These are phyloP conservation scores for Paecilomyces sp. DNA, from an alignment of 2,329 filamentous ascomycete genomes.

Conservation along the genomic window DNA sequence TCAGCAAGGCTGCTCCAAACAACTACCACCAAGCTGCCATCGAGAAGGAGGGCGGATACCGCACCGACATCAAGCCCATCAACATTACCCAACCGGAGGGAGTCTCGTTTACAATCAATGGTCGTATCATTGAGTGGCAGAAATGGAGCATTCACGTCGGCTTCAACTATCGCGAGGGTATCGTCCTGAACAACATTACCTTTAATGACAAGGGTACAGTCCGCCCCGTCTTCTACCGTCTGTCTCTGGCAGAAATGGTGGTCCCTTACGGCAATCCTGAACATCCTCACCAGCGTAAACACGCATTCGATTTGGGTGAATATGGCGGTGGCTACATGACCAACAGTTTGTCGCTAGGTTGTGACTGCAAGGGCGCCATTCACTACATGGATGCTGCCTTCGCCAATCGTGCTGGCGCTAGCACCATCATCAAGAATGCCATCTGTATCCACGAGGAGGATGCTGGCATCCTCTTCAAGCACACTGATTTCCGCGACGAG, in stretches of 20 bases:
- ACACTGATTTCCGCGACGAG: conserved; percentile 87
- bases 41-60: conserved; percentile 66
- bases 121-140: conserved; percentile 74
- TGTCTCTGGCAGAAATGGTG: conserved; percentile 90
- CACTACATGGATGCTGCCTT: conserved; percentile 88
- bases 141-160: conserved; percentile 91
- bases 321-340: conserved; percentile 45
- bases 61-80: conserved; percentile 75
- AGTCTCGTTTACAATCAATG: conserved; percentile 73
- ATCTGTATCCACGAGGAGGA: conserved; percentile 96
- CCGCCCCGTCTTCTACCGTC: conserved; percentile 76
- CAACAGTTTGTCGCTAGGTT: conserved; percentile 39
- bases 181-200: conserved; percentile 82
- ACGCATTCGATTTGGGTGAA: conserved; percentile 42
- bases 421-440: conserved; percentile 81
- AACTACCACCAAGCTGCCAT: conserved; percentile 75
- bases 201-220: conserved; percentile 77
- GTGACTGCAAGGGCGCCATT: conserved; percentile 75
- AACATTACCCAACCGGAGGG: conserved; percentile 84
- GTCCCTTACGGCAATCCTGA: conserved; percentile 60
- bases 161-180: conserved; percentile 90
- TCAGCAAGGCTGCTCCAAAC: conserved; percentile 64
- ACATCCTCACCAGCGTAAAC: conserved; percentile 43
- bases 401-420: conserved; percentile 67
- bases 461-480: conserved; percentile 85